Percentiles rank a stretch among this genome's conserved stretches.
Conservation (phyloP, 495 filamentous ascomycete species). For the Physcia stellaris region DNA sequence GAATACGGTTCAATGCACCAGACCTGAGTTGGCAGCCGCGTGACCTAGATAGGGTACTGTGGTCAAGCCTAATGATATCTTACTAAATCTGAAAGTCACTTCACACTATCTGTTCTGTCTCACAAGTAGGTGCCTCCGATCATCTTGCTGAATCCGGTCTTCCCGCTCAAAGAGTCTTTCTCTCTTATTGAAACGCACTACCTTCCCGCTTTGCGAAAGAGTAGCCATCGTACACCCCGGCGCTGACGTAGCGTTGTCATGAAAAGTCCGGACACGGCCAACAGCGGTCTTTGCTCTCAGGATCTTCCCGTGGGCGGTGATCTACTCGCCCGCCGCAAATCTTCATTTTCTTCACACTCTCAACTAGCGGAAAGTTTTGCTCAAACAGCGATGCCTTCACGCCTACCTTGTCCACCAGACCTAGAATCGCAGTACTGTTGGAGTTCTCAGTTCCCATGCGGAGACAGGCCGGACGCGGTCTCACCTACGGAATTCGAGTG, state of each 20-base stretch:
- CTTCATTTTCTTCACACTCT: background rate
- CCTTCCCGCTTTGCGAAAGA: too few species aligned
- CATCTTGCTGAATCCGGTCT: too few species aligned
- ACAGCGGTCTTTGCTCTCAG: background rate
- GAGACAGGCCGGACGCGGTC: background rate
- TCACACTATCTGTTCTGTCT: slow-evolving; percentile 2
- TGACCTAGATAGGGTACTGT: background rate
- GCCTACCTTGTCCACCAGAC: background rate
- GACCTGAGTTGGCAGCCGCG: background rate
- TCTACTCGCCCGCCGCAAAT: background rate
- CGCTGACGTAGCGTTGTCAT: too few species aligned
- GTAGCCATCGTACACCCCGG: too few species aligned
- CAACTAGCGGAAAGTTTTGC: background rate
- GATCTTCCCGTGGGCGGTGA: background rate
- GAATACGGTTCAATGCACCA: background rate
- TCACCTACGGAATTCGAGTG: background rate
- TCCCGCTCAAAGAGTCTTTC: too few species aligned
- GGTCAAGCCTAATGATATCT: background rate
- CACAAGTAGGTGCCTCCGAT: slow-evolving; percentile 1
- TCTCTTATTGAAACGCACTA: too few species aligned
- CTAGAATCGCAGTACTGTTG: background rate
- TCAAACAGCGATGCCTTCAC: background rate
- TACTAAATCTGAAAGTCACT: background rate
- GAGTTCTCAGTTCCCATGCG: background rate
- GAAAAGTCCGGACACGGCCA: too few species aligned